Conservation (phyloP, 1,284 basidiomycete genomes). For the Peniophora sp. region DNA sequence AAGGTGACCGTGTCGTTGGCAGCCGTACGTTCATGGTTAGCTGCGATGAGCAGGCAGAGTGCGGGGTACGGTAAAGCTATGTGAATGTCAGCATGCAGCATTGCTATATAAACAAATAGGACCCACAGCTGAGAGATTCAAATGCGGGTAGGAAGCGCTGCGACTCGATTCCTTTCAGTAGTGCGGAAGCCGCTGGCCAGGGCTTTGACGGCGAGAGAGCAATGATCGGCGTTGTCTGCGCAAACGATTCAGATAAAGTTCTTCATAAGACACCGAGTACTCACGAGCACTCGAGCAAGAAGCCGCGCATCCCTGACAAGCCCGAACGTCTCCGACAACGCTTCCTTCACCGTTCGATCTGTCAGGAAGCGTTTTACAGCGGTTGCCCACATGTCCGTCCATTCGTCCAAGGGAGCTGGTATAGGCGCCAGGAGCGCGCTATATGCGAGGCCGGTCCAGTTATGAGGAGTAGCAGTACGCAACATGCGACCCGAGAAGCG, state of each 20-base stretch:
- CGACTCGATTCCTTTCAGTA: conserved; percentile 31
- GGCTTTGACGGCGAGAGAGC: conserved; percentile 43
- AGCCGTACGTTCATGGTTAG: conserved; percentile 50
- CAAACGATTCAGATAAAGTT: neutral
- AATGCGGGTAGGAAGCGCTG: conserved; percentile 49
- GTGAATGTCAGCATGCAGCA: neutral
- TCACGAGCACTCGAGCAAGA: conserved; percentile 61
- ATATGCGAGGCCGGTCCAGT: conserved; percentile 45
- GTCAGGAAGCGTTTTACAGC: conserved; percentile 50
- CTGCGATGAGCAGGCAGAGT: conserved; percentile 68
- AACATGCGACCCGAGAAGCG: conserved; percentile 89
- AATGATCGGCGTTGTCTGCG: conserved; percentile 41
- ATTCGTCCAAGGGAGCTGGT: conserved; percentile 29
- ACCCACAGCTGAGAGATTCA: conserved; percentile 44
- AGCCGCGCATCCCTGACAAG: conserved; percentile 63
- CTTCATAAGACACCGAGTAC: conserved; percentile 16
- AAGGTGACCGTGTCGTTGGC: conserved; percentile 71
- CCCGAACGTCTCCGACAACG: conserved; percentile 52
- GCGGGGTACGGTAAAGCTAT: conserved; percentile 63
- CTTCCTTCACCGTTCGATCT: conserved; percentile 34
- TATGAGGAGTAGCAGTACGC: conserved; percentile 57
- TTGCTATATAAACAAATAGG: neutral
- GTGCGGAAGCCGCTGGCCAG: conserved; percentile 35
- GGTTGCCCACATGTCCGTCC: conserved; percentile 49
- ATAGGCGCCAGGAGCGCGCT: conserved; percentile 30